Percentiles rank a stretch among this genome's conserved stretches.
Conservation (phyloP, 345 rosid genomes). For the Reutealis trisperma region DNA sequence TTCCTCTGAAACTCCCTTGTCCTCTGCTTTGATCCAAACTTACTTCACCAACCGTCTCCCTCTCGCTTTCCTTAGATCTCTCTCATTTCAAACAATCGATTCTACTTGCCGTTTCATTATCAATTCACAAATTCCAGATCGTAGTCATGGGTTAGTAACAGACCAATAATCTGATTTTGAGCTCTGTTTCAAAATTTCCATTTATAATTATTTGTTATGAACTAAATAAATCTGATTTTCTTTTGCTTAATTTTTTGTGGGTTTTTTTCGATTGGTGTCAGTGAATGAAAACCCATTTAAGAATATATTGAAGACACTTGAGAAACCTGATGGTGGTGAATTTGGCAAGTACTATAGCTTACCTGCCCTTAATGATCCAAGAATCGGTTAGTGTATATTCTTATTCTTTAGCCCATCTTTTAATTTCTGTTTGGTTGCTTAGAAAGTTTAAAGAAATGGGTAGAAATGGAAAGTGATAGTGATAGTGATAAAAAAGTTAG, state of each 20-base stretch:
- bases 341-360: slow-evolving; percentile 67
- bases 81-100: not conserved
- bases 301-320: slow-evolving; percentile 59
- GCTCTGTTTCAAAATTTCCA: not conserved
- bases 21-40: not conserved
- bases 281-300: slow-evolving; percentile 59
- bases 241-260: not conserved
- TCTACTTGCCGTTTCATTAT: not conserved
- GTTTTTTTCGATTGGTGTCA: slow-evolving; percentile 26
- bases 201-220: not conserved
- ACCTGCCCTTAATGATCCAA: slow-evolving; percentile 69
- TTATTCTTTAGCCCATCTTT: not conserved
- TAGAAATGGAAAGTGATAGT: not conserved
- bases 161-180: not conserved
- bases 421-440: slow-evolving; percentile 10
- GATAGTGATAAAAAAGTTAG: not conserved
- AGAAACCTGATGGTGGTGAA: slow-evolving; percentile 61
- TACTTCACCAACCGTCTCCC: not conserved
- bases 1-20: not conserved
- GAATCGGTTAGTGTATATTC: slow-evolving; percentile 53
- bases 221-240: slow-evolving; percentile 6
- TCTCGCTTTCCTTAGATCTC: not conserved
- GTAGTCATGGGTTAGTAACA: slow-evolving; percentile 13
- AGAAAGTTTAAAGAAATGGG: not conserved
- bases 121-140: not conserved